Evolutionary conservation across 2,329 filamentous ascomycete genomes (phyloP), one percentile per base, ranked within the genome.

Genomic region (Talaromyces sp.): DNA sequence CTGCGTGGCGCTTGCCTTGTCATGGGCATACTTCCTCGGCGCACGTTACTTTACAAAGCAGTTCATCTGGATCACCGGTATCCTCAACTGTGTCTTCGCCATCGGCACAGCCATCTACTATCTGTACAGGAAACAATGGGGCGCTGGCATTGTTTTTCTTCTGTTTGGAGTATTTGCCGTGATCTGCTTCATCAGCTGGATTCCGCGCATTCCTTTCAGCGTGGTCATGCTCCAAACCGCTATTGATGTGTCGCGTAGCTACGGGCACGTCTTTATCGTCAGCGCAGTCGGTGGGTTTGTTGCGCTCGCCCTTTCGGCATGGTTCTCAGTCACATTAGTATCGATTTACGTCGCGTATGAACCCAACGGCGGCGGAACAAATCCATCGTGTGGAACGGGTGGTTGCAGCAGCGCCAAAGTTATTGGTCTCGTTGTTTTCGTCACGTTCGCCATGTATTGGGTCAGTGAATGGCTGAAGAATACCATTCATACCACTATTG

Each of bases 391-490:
- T 66, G 73, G 69, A 39, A 76, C 78, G 14, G 86, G 86, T 3
- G 82, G 84, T 5, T 97, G 93, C 69, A 88, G 89, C 64, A 82
- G 80, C 5, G 91, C 81, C 58, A 93, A 88, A 67, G 90, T 97
- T 50, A 93, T 92, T 64, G 93, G 93, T 0, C 78, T 97, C 33
- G 80, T 96, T 5, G 90, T 89, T 18, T 97, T 96, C 73, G 84
- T 92, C 68, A 96, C 92, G 0, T 97, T 98, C 70, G 88, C 92
- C 60, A 91, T 88, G 77, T 97, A 96, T 78, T 98, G 93, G 93
- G 88, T 96, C 67, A 89, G 90, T 1, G 93, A 98, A 74, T 93
- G 90, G 84, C 80, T 97, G 69, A 97, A 97, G 80, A 96, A 96
- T 77, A 92, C 91, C 0, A 91, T 96, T 54, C 92, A 98, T 73